Conservation (phyloP, 805 yeast genomes). For the Barnettozyma siamensis region DNA sequence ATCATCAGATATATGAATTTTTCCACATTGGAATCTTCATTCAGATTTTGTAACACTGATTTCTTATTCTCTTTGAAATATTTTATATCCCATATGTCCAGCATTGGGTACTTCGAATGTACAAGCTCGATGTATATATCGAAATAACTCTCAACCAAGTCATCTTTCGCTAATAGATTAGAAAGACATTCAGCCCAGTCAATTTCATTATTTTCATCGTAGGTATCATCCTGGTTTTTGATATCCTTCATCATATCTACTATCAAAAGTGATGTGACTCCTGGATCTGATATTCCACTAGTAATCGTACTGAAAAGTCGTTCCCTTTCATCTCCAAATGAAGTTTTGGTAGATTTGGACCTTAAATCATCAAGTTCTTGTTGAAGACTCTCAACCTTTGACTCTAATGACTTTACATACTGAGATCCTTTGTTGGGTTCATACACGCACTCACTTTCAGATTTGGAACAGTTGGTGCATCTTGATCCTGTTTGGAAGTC, state of each 20-base stretch:
- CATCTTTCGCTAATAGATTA: not conserved
- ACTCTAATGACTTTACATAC: not conserved
- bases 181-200: slow-evolving; percentile 2
- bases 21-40: not conserved
- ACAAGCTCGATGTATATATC: slow-evolving; percentile 1
- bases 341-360: not conserved
- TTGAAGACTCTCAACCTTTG: not conserved
- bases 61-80: not conserved
- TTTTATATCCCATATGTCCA: not conserved
- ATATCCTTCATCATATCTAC: not conserved
- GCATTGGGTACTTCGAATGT: slow-evolving; percentile 3
- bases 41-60: not conserved
- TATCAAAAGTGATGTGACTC: not conserved
- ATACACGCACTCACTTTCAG: not conserved
- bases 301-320: not conserved
- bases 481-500: not conserved
- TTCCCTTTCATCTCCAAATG: not conserved
- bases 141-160: slow-evolving; percentile 1
- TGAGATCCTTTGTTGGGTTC: not conserved
- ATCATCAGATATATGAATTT: slow-evolving; percentile 4
- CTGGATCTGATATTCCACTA: not conserved
- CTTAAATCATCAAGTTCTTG: not conserved
- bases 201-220: not conserved
- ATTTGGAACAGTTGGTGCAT: not conserved
- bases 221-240: not conserved